Percentiles rank a stretch among this genome's conserved stretches.
Evolutionary conservation across 352 stramenopile genomes (phyloP).

Genomic region (Phytophthora crassamura): DNA sequence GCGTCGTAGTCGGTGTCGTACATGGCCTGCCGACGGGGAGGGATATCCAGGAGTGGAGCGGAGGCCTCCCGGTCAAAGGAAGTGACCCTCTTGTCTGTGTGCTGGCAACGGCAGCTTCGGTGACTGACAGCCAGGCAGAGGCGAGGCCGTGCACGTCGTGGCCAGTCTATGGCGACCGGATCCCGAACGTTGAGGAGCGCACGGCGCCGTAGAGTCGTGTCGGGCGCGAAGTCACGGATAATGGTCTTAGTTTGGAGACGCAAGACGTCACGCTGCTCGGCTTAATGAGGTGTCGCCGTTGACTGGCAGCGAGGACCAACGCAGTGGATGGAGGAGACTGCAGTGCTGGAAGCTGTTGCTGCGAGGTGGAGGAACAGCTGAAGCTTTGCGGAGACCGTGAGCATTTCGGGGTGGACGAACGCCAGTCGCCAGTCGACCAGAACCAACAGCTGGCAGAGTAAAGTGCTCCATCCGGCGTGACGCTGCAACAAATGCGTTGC

Average conservation of each 20-base stretch:
- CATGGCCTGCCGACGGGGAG: constrained; percentile 15
- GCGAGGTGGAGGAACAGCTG: neutral
- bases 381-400: constrained; percentile 17
- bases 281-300: too few relatives aligned
- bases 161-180: constrained; percentile 32
- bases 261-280: too few relatives aligned
- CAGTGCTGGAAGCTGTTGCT: neutral
- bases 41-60: constrained; percentile 10
- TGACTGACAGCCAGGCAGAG: constrained; percentile 33
- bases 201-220: constrained; percentile 33
- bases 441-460: constrained; percentile 19
- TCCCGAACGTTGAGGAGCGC: constrained; percentile 27
- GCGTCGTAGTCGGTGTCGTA: constrained; percentile 32
- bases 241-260: neutral
- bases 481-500: constrained; percentile 2
- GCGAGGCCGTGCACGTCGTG: constrained; percentile 3
- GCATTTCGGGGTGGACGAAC: constrained; percentile 24
- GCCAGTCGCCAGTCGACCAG: neutral
- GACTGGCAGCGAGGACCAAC: too few relatives aligned
- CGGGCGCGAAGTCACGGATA: neutral
- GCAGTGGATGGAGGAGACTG: neutral
- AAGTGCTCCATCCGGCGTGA: constrained; percentile 1
- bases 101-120: constrained; percentile 6
- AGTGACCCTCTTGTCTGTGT: constrained; percentile 24
- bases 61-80: constrained; percentile 7